Conservation (phyloP, 768 basidiomycete species). For the Lentinula guzmanii region DNA sequence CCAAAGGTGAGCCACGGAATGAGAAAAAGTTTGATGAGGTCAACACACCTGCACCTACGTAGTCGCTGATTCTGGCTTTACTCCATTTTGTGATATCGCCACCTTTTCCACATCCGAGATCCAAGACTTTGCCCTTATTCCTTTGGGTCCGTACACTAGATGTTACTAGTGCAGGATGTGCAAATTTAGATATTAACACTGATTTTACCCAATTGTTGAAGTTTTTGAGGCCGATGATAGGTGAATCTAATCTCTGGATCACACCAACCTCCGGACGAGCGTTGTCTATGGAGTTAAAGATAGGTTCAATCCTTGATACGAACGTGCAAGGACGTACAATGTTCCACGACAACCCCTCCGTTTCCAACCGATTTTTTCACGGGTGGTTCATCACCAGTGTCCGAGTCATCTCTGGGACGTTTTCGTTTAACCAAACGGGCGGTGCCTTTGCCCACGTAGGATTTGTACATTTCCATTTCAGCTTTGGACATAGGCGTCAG, state of each 20-base stretch:
- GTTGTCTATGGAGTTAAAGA: conserved; percentile 58
- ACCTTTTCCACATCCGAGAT: conserved; percentile 98
- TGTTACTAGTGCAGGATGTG: conserved; percentile 56
- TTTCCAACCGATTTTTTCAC: conserved; percentile 58
- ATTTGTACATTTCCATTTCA: conserved; percentile 56
- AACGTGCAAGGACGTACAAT: conserved; percentile 51
- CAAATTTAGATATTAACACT: conserved; percentile 88
- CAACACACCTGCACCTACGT: conserved; percentile 71
- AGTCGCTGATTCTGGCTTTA: conserved; percentile 74
- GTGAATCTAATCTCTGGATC: conserved; percentile 76
- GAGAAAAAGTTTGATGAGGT: neutral
- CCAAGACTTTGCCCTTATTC: conserved; percentile 73
- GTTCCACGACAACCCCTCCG: conserved; percentile 65
- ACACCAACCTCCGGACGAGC: conserved; percentile 88
- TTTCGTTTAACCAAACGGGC: conserved; percentile 50
- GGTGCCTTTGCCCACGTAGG: conserved; percentile 51
- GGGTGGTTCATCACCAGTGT: conserved; percentile 34
- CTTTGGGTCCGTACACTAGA: conserved; percentile 19
- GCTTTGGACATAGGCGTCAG: conserved; percentile 57
- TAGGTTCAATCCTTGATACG: neutral
- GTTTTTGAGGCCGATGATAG: conserved; percentile 93
- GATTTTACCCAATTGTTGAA: conserved; percentile 99
- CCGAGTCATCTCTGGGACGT: conserved; percentile 32
- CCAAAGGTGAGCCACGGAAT: conserved; percentile 3
- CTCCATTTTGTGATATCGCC: conserved; percentile 96